Evolutionary conservation across 257 asterid species (phyloP).

Genomic region (Capsicum baccatum): DNA sequence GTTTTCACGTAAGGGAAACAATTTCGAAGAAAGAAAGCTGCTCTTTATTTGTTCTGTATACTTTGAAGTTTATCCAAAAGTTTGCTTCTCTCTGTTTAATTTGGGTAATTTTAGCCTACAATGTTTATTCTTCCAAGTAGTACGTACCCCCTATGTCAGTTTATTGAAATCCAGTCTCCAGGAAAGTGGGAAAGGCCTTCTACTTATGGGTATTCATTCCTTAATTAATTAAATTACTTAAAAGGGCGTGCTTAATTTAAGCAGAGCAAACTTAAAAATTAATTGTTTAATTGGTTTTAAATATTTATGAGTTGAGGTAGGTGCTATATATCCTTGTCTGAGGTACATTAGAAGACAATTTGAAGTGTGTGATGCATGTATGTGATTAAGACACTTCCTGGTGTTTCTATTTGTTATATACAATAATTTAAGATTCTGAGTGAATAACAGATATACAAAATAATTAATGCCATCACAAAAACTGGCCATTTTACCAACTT

Average conservation of each 20-base stretch:
- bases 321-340: constrained; percentile 22
- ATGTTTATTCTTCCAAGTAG: not conserved
- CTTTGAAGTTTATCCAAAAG: not conserved
- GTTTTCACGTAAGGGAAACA: constrained; percentile 1
- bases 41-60: not conserved
- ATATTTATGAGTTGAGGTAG: constrained; percentile 3
- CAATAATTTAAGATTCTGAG: constrained; percentile 28
- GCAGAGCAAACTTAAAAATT: not conserved
- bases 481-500: constrained; percentile 22
- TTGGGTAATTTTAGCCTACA: not conserved
- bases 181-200: constrained; percentile 24
- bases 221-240: constrained; percentile 4
- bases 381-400: constrained; percentile 24
- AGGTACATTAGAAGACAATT: constrained; percentile 25
- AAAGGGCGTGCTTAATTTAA: not conserved
- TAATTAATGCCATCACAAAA: constrained; percentile 10
- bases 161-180: constrained; percentile 23
- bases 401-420: constrained; percentile 24
- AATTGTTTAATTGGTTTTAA: not conserved
- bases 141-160: constrained; percentile 1
- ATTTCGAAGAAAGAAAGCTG: not conserved
- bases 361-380: constrained; percentile 22
- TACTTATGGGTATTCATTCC: not conserved
- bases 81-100: not conserved
- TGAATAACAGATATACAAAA: constrained; percentile 12